Conservation (phyloP, 305 asterid species). For the Stenogyne calaminthoides region DNA sequence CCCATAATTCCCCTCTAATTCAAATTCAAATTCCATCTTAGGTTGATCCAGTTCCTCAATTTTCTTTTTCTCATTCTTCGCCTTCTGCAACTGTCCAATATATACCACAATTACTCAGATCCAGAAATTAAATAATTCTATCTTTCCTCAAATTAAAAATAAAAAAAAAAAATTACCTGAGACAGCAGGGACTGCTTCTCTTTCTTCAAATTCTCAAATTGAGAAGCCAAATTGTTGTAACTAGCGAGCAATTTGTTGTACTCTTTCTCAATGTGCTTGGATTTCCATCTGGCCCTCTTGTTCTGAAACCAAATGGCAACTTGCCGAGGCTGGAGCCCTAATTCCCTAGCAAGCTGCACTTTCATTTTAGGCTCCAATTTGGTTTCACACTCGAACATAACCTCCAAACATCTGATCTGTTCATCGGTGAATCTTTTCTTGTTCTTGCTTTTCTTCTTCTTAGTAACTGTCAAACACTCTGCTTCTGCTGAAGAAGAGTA, state of each 20-base stretch:
- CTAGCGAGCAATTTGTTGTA: conserved; percentile 28
- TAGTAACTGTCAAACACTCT: not conserved
- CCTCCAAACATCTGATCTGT: conserved; percentile 41
- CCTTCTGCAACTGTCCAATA: conserved; percentile 44
- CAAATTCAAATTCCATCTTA: not conserved
- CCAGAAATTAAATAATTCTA: not conserved
- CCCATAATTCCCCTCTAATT: conserved; percentile 4
- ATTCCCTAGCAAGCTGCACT: conserved; percentile 41
- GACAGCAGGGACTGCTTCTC: conserved; percentile 45
- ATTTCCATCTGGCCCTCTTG: conserved; percentile 64
- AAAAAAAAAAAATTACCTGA: conserved; percentile 37
- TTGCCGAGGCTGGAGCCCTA: conserved; percentile 61
- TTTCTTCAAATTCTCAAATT: conserved; percentile 40
- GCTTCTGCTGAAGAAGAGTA: conserved; percentile 15
- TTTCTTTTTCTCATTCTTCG: conserved; percentile 33
- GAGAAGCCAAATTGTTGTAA: conserved; percentile 44
- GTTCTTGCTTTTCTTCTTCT: conserved; percentile 39
- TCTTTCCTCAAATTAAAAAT: not conserved
- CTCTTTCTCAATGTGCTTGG: conserved; percentile 56
- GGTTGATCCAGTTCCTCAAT: not conserved
- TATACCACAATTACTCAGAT: not conserved
- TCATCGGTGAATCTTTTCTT: conserved; percentile 56
- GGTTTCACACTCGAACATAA: conserved; percentile 43
- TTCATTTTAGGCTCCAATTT: conserved; percentile 51
- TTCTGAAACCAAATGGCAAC: conserved; percentile 73